Evolutionary conservation across 495 filamentous ascomycete species (phyloP).

Genomic region (Aspergillus bridgeri): DNA sequence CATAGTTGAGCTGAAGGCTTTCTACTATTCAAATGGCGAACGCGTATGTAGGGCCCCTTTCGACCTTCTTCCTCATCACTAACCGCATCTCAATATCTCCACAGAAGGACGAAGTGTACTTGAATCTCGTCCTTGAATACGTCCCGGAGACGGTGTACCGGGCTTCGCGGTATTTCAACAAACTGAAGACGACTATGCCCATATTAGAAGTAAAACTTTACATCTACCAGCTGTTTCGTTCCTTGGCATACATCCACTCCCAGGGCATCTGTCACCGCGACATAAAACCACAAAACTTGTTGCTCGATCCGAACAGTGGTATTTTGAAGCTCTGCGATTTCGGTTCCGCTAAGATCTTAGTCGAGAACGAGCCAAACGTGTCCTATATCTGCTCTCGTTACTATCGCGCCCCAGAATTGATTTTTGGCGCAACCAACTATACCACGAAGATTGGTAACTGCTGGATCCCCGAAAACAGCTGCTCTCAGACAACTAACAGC

Average conservation of each 20-base stretch:
- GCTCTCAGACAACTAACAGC: conserved; percentile 22
- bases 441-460: conserved; percentile 96
- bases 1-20: conserved; percentile 97
- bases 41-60: conserved; percentile 57
- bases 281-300: conserved; percentile 97
- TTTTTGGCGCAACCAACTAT: conserved; percentile 99
- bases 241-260: conserved; percentile 97
- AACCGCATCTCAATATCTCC: conserved; percentile 9
- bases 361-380: conserved; percentile 98
- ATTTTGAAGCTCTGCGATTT: conserved; percentile 98
- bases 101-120: conserved; percentile 99
- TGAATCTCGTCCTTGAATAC: conserved; percentile 96
- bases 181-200: conserved; percentile 99
- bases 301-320: conserved; percentile 85
- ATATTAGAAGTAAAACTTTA: conserved; percentile 98
- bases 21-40: conserved; percentile 99
- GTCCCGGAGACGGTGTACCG: conserved; percentile 98
- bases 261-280: conserved; percentile 99
- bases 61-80: conserved; percentile 11
- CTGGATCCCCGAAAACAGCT: conserved; percentile 5
- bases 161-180: conserved; percentile 98
- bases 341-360: conserved; percentile 96
- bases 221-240: conserved; percentile 98
- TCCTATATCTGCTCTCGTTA: conserved; percentile 99
- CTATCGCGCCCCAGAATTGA: conserved; percentile 96